These are phyloP conservation scores for Pulicaria dysenterica DNA, from an alignment of 129 eudicot species.

Conservation along the genomic window DNA sequence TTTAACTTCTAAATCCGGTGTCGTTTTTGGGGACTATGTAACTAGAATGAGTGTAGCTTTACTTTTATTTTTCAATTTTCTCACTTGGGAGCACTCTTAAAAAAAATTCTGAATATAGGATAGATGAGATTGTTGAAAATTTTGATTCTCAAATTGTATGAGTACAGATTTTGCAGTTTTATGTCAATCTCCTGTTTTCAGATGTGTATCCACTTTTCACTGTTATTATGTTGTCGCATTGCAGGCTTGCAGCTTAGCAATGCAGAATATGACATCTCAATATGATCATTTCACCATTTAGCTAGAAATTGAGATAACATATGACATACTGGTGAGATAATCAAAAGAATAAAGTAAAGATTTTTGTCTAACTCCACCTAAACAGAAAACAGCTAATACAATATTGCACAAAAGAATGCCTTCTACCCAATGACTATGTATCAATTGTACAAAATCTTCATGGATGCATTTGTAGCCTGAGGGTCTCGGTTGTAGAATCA, in stretches of 20 bases:
- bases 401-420: slow-evolving; percentile 13
- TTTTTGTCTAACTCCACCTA: slow-evolving; percentile 9
- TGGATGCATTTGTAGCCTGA: neutral
- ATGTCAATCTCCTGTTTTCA: neutral
- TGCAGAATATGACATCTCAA: too few relatives aligned
- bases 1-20: slow-evolving; percentile 21
- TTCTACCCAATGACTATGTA: slow-evolving; percentile 28
- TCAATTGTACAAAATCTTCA: slow-evolving; percentile 25
- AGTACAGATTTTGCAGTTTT: slow-evolving; percentile 17
- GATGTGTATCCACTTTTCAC: neutral
- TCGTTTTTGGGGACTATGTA: slow-evolving; percentile 11
- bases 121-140: slow-evolving; percentile 1
- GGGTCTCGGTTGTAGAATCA: too few relatives aligned
- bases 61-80: neutral
- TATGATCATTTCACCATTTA: too few relatives aligned
- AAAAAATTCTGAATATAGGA: slow-evolving; percentile 1
- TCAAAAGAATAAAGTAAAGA: slow-evolving; percentile 13
- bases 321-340: neutral
- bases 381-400: slow-evolving; percentile 12
- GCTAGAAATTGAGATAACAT: neutral
- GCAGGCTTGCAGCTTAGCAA: too few relatives aligned
- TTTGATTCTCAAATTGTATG: neutral
- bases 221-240: neutral
- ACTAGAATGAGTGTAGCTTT: slow-evolving; percentile 20
- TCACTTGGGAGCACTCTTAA: slow-evolving; percentile 7